Conservation (phyloP, 768 basidiomycete species). For the Lentinula lateritia region DNA sequence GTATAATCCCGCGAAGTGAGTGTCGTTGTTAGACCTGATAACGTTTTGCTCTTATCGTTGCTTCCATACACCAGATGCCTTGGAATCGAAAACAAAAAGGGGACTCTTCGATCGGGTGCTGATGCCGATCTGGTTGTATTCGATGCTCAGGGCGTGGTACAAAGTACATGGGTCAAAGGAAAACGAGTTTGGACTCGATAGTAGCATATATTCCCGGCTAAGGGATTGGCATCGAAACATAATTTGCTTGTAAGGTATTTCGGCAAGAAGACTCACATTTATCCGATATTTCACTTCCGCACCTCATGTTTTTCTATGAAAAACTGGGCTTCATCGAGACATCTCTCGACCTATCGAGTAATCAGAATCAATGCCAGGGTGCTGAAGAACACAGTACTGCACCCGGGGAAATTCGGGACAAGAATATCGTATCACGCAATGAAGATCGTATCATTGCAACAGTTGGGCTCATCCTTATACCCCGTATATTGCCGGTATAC, state of each 20-base stretch:
- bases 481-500: not conserved
- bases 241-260: not conserved
- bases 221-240: not conserved
- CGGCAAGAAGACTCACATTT: not conserved
- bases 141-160: constrained; percentile 57
- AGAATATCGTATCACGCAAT: not conserved
- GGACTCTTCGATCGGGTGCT: constrained; percentile 74
- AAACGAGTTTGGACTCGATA: constrained; percentile 56
- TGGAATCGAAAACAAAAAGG: constrained; percentile 74
- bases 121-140: constrained; percentile 84
- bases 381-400: not conserved
- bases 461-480: not conserved
- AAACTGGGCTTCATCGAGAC: constrained; percentile 12
- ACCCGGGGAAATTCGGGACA: not conserved
- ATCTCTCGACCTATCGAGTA: not conserved
- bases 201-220: constrained; percentile 5
- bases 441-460: not conserved
- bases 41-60: not conserved
- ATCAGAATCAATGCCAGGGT: no score
- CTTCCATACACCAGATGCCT: constrained; percentile 50
- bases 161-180: constrained; percentile 75
- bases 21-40: not conserved
- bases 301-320: constrained; percentile 4
- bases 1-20: constrained; percentile 75
- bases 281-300: not conserved